Evolutionary conservation across 1,284 basidiomycete genomes (phyloP).

Genomic region (Ceratobasidium sp.): DNA sequence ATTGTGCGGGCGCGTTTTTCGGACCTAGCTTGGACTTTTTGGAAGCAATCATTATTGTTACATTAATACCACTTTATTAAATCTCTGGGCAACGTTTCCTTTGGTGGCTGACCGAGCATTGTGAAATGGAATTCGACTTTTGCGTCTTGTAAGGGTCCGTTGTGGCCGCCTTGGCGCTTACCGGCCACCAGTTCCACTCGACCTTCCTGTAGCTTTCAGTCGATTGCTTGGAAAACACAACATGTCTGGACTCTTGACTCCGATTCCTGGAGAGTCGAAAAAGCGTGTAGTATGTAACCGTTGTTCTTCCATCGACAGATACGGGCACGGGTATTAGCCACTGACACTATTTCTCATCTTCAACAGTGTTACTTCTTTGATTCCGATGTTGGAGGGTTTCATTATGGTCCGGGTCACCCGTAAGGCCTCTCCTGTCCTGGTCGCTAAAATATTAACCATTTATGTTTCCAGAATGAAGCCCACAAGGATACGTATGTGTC

Average conservation of each 20-base stretch:
- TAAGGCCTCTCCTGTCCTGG: conserved; percentile 49
- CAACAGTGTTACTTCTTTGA: conserved; percentile 96
- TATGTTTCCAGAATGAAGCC: conserved; percentile 81
- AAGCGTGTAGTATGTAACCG: conserved; percentile 78
- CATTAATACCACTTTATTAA: conserved; percentile 14
- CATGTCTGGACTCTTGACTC: conserved; percentile 56
- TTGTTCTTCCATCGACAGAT: neutral
- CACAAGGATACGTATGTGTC: conserved; percentile 98
- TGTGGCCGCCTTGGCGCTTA: neutral
- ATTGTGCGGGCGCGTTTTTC: conserved; percentile 5
- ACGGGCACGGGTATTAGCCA: conserved; percentile 1
- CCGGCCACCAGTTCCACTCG: neutral
- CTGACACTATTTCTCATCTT: neutral
- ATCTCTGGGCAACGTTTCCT: neutral
- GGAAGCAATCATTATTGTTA: neutral
- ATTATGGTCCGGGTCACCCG: conserved; percentile 95
- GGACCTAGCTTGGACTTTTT: conserved; percentile 15
- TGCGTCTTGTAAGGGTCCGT: neutral
- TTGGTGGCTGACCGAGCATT: neutral
- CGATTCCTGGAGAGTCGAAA: conserved; percentile 77
- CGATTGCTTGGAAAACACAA: neutral
- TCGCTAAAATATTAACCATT: conserved; percentile 51
- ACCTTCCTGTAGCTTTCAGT: neutral
- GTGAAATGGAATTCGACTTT: neutral
- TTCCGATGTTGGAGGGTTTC: conserved; percentile 97